Conservation (phyloP, 2,329 filamentous ascomycete genomes). For the Ascomycota sp. region DNA sequence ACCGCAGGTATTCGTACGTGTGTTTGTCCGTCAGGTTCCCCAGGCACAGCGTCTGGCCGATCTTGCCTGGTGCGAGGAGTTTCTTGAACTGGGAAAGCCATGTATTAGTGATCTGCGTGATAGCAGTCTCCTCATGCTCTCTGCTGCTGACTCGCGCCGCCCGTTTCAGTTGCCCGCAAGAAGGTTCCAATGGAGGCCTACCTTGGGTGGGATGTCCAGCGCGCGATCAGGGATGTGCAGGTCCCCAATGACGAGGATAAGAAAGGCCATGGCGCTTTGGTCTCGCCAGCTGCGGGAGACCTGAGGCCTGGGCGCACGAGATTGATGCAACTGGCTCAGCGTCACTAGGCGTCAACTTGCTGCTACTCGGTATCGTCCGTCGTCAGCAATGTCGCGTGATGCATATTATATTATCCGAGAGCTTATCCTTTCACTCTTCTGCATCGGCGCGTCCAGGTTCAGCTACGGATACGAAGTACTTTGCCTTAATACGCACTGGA, state of each 20-base stretch:
- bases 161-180: background rate
- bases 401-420: too few relatives aligned
- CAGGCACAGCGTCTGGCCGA: constrained; percentile 61
- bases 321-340: background rate
- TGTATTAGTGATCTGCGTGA: background rate
- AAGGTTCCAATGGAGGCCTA: constrained; percentile 14
- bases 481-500: too few relatives aligned
- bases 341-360: background rate
- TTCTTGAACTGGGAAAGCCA: constrained; percentile 49
- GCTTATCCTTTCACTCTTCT: too few relatives aligned
- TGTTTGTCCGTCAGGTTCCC: constrained; percentile 64
- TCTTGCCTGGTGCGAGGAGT: constrained; percentile 65
- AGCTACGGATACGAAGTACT: too few relatives aligned
- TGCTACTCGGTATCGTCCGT: background rate
- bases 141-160: background rate
- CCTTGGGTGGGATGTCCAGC: constrained; percentile 79
- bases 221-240: constrained; percentile 86
- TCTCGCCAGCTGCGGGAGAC: too few relatives aligned
- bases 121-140: background rate
- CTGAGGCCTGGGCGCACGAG: constrained; percentile 1
- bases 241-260: constrained; percentile 83
- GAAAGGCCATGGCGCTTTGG: constrained; percentile 44
- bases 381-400: background rate
- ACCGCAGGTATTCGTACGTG: constrained; percentile 63
- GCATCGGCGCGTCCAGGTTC: too few relatives aligned